Conservation (phyloP, 2,329 filamentous ascomycete genomes). For the Dendryphion nanum region DNA sequence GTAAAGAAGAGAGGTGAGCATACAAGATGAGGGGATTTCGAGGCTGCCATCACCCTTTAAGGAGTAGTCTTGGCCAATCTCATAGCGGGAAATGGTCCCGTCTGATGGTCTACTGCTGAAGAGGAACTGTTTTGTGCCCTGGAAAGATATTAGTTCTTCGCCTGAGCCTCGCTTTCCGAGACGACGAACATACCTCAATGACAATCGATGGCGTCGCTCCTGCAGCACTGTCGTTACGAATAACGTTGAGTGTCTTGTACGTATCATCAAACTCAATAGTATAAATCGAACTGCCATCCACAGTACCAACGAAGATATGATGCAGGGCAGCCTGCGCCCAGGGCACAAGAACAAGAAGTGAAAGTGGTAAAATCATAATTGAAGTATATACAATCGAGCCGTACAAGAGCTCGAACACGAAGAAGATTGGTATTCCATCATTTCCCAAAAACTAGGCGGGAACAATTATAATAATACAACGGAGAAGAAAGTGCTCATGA, state of each 20-base stretch:
- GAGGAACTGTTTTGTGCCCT: conserved; percentile 15
- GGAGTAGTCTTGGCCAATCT: conserved; percentile 13
- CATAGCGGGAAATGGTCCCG: conserved; percentile 17
- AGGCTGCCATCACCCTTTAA: conserved; percentile 16
- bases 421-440: not conserved
- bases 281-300: conserved; percentile 1
- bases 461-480: conserved; percentile 1
- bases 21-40: conserved; percentile 20
- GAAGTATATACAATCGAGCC: too few species aligned
- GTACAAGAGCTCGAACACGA: too few species aligned
- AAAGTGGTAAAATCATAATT: too few species aligned
- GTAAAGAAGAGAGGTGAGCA: conserved; percentile 1
- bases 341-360: not conserved
- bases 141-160: conserved; percentile 1
- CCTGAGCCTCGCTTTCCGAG: not conserved
- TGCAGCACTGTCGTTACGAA: conserved; percentile 2
- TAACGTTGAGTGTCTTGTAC: conserved; percentile 1
- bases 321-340: conserved; percentile 2
- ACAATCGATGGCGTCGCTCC: conserved; percentile 1
- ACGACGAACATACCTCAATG: conserved; percentile 1
- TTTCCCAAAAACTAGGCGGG: not conserved
- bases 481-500: not conserved
- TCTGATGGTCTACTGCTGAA: conserved; percentile 19
- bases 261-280: conserved; percentile 3
- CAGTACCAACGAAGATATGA: conserved; percentile 4